Evolutionary conservation across 495 filamentous ascomycete genomes (phyloP).

Genomic region (Polyplosphaeria fusca): DNA sequence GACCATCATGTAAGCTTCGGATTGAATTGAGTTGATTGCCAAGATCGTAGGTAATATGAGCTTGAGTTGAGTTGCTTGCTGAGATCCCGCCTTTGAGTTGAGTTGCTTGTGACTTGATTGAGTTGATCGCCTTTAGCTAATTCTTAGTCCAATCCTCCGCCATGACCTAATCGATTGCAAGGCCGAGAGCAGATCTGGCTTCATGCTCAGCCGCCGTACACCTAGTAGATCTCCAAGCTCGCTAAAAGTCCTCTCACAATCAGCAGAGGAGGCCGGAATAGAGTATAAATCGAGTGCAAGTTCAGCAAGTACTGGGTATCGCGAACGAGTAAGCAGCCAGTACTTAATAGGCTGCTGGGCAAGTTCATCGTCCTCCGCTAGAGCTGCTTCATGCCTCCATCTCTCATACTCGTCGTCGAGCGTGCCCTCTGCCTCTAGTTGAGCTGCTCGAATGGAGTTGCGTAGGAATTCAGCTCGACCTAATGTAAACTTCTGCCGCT

Average conservation of each 20-base stretch:
- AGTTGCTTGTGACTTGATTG: no score
- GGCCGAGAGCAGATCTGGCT: no score
- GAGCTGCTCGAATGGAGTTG: not conserved
- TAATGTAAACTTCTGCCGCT: not conserved
- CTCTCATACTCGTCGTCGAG: not conserved
- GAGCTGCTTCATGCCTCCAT: not conserved
- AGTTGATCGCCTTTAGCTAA: no score
- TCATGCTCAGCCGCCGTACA: not conserved
- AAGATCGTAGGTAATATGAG: no score
- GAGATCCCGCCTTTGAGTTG: not conserved
- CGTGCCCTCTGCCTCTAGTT: not conserved
- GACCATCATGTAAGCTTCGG: no score
- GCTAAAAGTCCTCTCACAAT: no score
- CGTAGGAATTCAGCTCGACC: not conserved
- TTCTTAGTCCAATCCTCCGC: no score
- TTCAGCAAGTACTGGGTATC: not conserved
- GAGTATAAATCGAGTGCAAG: not conserved
- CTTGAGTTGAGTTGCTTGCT: no score
- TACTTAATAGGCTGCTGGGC: no score
- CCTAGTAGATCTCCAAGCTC: constrained; percentile 1
- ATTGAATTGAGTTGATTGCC: no score
- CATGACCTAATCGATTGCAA: no score
- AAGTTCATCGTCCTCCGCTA: not conserved
- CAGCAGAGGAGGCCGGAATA: no score
- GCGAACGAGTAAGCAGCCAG: not conserved